Evolutionary conservation across 495 filamentous ascomycete species (phyloP).

Genomic region (Amorphotheca resinae): DNA sequence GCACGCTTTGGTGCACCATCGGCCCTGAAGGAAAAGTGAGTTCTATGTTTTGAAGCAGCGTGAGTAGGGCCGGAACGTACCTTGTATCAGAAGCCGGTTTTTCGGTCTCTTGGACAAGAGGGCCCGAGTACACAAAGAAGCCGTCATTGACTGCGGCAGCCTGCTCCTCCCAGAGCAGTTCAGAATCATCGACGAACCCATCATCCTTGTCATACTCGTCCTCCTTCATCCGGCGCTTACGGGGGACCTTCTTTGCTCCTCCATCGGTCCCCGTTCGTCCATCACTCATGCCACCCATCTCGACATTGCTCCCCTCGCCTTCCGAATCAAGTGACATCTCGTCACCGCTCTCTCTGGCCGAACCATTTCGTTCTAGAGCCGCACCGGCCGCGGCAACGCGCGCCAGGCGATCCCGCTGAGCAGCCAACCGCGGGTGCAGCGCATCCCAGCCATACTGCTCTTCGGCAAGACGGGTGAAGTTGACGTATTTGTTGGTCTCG

Average conservation of each 20-base stretch:
- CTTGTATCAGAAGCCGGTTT: slow-evolving; percentile 63
- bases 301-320: slow-evolving; percentile 61
- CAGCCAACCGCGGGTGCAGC: slow-evolving; percentile 78
- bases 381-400: slow-evolving; percentile 77
- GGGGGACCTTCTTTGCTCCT: slow-evolving; percentile 49
- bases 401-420: slow-evolving; percentile 64
- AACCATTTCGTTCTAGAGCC: slow-evolving; percentile 60
- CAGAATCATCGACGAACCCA: slow-evolving; percentile 94
- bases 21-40: slow-evolving; percentile 39
- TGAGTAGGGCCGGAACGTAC: slow-evolving; percentile 9
- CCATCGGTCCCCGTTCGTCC: slow-evolving; percentile 37
- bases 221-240: slow-evolving; percentile 74
- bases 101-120: slow-evolving; percentile 74
- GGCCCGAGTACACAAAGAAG: slow-evolving; percentile 80
- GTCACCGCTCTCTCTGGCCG: slow-evolving; percentile 60
- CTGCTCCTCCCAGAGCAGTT: slow-evolving; percentile 90
- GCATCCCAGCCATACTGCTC: slow-evolving; percentile 91
- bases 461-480: slow-evolving; percentile 87
- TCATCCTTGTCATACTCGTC: slow-evolving; percentile 96
- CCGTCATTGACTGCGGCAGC: slow-evolving; percentile 87
- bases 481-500: slow-evolving; percentile 77
- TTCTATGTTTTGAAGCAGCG: slow-evolving; percentile 6
- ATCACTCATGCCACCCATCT: slow-evolving; percentile 52
- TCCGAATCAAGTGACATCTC: slow-evolving; percentile 59
- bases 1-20: slow-evolving; percentile 70